Conservation (phyloP, 352 stramenopile species). For the Phytophthora pini region DNA sequence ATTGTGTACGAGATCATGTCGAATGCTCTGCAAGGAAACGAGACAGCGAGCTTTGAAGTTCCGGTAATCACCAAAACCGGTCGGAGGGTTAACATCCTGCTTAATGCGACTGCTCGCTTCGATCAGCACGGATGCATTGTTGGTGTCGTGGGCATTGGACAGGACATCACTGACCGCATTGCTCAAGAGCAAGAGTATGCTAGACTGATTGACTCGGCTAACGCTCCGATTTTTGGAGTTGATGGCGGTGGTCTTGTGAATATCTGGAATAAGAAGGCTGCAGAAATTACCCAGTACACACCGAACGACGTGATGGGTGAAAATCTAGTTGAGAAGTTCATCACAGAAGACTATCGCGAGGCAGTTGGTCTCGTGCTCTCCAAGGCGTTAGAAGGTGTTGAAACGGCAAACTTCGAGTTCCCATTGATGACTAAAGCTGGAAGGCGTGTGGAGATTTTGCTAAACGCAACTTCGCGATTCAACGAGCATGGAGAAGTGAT, state of each 20-base stretch:
- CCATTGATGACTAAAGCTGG: conserved; percentile 76
- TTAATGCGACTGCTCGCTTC: conserved; percentile 80
- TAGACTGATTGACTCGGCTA: conserved; percentile 74
- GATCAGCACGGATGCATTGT: conserved; percentile 69
- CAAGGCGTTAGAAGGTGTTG: conserved; percentile 56
- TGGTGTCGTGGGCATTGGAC: conserved; percentile 74
- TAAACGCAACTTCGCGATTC: conserved; percentile 74
- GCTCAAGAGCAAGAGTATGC: conserved; percentile 64
- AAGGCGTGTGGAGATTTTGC: conserved; percentile 68
- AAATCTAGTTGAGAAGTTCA: conserved; percentile 67
- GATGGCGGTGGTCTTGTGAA: conserved; percentile 65
- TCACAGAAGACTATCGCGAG: conserved; percentile 62
- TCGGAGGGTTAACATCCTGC: conserved; percentile 70
- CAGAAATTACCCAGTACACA: conserved; percentile 78
- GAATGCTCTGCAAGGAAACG: conserved; percentile 60
- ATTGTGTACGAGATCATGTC: conserved; percentile 75
- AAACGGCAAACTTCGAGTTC: conserved; percentile 79
- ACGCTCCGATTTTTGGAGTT: conserved; percentile 90
- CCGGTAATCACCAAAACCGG: conserved; percentile 72
- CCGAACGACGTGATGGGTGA: conserved; percentile 66
- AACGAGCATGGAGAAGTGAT: conserved; percentile 70
- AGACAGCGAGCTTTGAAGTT: conserved; percentile 83
- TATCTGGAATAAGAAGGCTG: conserved; percentile 77
- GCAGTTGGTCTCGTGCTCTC: conserved; percentile 54
- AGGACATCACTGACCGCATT: conserved; percentile 78